Conservation (phyloP, 306 rosid genomes). For the Trifolium fragiferum region DNA sequence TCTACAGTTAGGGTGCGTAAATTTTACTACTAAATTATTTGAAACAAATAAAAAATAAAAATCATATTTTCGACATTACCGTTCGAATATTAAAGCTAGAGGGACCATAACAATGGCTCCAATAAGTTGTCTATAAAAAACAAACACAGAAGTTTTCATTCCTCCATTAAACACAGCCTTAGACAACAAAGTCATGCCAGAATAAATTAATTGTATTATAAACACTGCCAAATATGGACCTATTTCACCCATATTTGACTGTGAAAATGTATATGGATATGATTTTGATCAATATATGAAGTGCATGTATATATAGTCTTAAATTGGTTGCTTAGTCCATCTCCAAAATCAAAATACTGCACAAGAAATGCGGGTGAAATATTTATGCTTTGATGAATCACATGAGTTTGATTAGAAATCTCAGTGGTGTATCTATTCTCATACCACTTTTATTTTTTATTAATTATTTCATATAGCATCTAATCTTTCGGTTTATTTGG, state of each 20-base stretch:
- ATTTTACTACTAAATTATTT: no score
- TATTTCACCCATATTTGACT: conserved; percentile 50
- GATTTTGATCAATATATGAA: conserved; percentile 17
- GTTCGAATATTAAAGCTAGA: conserved; percentile 49
- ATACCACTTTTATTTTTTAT: conserved; percentile 42
- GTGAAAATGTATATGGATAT: neutral
- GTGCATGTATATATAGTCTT: conserved; percentile 32
- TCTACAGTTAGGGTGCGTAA: no score
- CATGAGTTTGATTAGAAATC: conserved; percentile 21
- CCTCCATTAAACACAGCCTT: conserved; percentile 63
- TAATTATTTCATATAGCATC: conserved; percentile 42
- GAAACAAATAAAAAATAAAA: neutral
- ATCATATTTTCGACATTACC: conserved; percentile 35
- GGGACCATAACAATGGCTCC: conserved; percentile 59
- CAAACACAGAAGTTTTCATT: conserved; percentile 53
- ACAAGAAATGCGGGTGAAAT: neutral
- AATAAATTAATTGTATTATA: conserved; percentile 51
- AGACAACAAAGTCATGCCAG: conserved; percentile 58
- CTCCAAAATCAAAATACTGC: conserved; percentile 5
- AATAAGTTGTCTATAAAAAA: conserved; percentile 54
- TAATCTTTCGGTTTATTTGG: conserved; percentile 33
- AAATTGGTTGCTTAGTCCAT: conserved; percentile 6
- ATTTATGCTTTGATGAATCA: conserved; percentile 1
- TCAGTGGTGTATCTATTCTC: conserved; percentile 57
- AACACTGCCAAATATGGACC: conserved; percentile 60